A percentile compares a stretch with the other conserved stretches of the same genome.
Conservation (phyloP, 441 rosid species). For the Adansonia rubrostipa region DNA sequence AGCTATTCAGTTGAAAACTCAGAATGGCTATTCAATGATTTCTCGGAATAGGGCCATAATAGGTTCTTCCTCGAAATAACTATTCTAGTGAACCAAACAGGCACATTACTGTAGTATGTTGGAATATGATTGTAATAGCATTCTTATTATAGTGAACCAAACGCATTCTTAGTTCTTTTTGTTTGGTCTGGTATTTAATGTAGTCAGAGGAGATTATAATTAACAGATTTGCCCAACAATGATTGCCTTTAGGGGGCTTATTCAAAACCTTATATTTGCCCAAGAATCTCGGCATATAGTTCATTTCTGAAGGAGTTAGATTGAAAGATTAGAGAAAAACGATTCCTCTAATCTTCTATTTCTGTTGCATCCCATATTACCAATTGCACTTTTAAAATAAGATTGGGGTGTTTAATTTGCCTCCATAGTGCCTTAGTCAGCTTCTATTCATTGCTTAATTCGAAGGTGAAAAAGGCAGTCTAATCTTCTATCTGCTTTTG, state of each 20-base stretch:
- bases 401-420: not conserved
- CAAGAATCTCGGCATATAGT: not conserved
- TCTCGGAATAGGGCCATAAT: too few relatives aligned
- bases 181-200: not conserved
- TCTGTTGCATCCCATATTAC: not conserved
- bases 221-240: too few relatives aligned
- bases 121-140: too few relatives aligned
- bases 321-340: not conserved
- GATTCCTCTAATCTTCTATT: not conserved
- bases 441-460: constrained; percentile 9
- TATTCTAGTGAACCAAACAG: too few relatives aligned
- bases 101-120: too few relatives aligned
- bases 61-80: too few relatives aligned
- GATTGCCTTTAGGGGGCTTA: not conserved
- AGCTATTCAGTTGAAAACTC: too few relatives aligned
- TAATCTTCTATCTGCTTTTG: not conserved
- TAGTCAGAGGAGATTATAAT: not conserved
- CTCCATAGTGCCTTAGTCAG: not conserved
- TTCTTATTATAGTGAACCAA: too few relatives aligned
- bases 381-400: not conserved
- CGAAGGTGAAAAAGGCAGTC: not conserved
- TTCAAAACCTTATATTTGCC: not conserved
- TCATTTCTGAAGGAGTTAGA: not conserved
- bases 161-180: too few relatives aligned
- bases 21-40: too few relatives aligned